A percentile compares a stretch with the other conserved stretches of the same genome.
phyloP scores from a whole-genome alignment of 805 yeast species.

The Maudiozyma turicensis region DNA sequence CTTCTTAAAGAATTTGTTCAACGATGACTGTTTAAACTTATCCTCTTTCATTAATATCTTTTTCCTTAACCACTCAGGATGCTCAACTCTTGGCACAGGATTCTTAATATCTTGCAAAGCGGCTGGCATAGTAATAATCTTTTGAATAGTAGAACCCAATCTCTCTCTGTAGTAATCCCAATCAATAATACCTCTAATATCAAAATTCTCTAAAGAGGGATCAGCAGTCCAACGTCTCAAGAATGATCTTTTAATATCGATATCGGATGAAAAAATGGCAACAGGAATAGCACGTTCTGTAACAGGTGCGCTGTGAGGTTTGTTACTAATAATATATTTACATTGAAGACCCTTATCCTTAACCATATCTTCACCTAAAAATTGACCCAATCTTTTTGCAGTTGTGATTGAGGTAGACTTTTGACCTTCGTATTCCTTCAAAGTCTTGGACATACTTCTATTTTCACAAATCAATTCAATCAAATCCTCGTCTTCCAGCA shows the following conservation, averaged over 20 bases:
- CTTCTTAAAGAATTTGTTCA: conserved; percentile 47
- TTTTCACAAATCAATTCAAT: conserved; percentile 94
- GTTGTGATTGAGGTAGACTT: conserved; percentile 95
- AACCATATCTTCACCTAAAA: conserved; percentile 92
- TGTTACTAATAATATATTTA: conserved; percentile 79
- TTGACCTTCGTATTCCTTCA: conserved; percentile 80
- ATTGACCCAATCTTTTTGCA: conserved; percentile 86
- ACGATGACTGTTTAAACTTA: conserved; percentile 58
- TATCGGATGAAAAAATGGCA: conserved; percentile 83
- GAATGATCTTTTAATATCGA: conserved; percentile 56
- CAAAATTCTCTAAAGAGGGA: conserved; percentile 64
- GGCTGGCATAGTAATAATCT: conserved; percentile 94
- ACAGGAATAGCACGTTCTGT: conserved; percentile 97
- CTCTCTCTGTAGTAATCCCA: conserved; percentile 92
- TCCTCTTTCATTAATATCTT: conserved; percentile 53
- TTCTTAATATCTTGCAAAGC: conserved; percentile 80
- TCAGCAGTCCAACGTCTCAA: conserved; percentile 83
- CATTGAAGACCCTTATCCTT: conserved; percentile 94
- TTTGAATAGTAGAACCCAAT: conserved; percentile 84
- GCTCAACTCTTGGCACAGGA: conserved; percentile 90
- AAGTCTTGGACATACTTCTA: conserved; percentile 85
- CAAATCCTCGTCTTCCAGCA: conserved; percentile 87
- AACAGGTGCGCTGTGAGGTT: conserved; percentile 78
- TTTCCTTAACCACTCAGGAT: conserved; percentile 85
- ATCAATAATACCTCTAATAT: conserved; percentile 81